These are phyloP conservation scores for Nitzschia inconspicua DNA, from an alignment of 108 stramenopile genomes.

Conservation along the genomic window DNA sequence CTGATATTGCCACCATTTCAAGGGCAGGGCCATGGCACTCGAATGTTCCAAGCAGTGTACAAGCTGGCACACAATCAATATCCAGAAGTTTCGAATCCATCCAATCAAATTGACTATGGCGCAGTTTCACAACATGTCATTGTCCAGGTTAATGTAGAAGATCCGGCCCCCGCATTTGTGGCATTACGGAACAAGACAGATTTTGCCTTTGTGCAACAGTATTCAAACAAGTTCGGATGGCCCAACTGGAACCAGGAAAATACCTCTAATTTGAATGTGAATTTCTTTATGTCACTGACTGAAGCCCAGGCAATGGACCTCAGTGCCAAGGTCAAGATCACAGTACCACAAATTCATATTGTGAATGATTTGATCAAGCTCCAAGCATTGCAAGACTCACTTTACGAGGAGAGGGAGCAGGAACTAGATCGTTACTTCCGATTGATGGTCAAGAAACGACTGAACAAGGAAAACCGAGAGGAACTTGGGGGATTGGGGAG, in stretches of 20 bases:
- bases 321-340: slow-evolving; percentile 45
- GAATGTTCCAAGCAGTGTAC: slow-evolving; percentile 49
- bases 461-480: slow-evolving; percentile 48
- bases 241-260: background rate
- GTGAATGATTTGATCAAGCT: slow-evolving; percentile 62
- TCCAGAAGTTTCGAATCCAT: background rate
- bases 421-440: slow-evolving; percentile 46
- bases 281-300: slow-evolving; percentile 32
- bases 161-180: slow-evolving; percentile 69
- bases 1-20: slow-evolving; percentile 75
- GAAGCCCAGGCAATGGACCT: slow-evolving; percentile 32
- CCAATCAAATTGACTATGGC: background rate
- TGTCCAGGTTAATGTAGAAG: slow-evolving; percentile 73
- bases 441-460: slow-evolving; percentile 76
- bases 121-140: slow-evolving; percentile 24
- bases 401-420: background rate
- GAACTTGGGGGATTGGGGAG: slow-evolving; percentile 54
- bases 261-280: background rate
- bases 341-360: slow-evolving; percentile 55
- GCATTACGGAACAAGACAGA: slow-evolving; percentile 63
- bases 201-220: too few relatives aligned
- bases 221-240: background rate
- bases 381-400: slow-evolving; percentile 2
- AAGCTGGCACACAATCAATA: slow-evolving; percentile 25
- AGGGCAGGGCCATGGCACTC: slow-evolving; percentile 74